Evolutionary conservation across 805 yeast species (phyloP).

Genomic region (Candida pseudoglaebosa): DNA sequence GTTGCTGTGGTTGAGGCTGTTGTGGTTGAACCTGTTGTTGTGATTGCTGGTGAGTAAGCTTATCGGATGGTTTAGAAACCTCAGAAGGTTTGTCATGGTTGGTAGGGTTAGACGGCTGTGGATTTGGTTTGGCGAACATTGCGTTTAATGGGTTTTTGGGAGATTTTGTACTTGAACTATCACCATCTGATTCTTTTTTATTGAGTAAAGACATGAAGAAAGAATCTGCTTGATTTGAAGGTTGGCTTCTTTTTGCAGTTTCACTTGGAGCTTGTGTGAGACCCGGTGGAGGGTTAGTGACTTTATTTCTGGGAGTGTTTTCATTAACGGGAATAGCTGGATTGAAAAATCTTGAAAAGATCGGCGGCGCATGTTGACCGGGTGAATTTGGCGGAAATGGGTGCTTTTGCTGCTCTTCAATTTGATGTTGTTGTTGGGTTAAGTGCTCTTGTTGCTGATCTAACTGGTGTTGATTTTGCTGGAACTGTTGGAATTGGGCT

Average conservation of each 20-base stretch:
- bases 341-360: slow-evolving; percentile 1
- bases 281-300: slow-evolving; percentile 9
- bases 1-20: slow-evolving; percentile 3
- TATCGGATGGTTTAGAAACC: too few relatives aligned
- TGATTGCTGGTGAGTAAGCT: neutral
- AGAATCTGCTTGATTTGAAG: slow-evolving; percentile 29
- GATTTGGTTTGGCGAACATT: slow-evolving; percentile 4
- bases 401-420: slow-evolving; percentile 2
- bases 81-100: neutral
- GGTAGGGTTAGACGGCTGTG: neutral
- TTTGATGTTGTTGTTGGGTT: slow-evolving; percentile 18
- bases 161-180: neutral
- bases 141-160: slow-evolving; percentile 6
- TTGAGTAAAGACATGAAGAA: slow-evolving; percentile 47
- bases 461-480: slow-evolving; percentile 10
- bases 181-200: slow-evolving; percentile 19
- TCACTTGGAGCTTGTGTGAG: slow-evolving; percentile 2
- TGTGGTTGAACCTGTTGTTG: slow-evolving; percentile 6
- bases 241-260: neutral
- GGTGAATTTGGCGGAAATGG: neutral
- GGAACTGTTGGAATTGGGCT: slow-evolving; percentile 8
- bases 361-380: slow-evolving; percentile 3
- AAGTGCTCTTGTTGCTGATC: slow-evolving; percentile 1
- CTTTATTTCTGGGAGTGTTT: neutral
- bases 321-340: neutral